Conservation (phyloP, 495 filamentous ascomycete genomes). For the Trichoderma orchidacearum region DNA sequence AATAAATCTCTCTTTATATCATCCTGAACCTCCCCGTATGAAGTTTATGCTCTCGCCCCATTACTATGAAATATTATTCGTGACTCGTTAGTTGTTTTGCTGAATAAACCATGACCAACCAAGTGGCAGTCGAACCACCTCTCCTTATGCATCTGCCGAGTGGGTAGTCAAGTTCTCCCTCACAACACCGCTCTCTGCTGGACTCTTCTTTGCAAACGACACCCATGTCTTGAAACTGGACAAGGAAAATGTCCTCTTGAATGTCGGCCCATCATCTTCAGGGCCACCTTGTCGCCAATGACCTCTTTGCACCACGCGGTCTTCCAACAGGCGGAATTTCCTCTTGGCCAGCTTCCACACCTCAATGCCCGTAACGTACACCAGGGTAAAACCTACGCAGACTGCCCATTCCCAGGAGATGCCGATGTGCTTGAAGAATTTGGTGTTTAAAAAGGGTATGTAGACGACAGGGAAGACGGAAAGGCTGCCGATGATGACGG, state of each 20-base stretch:
- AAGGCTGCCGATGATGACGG: constrained; percentile 50
- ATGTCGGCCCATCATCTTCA: constrained; percentile 17
- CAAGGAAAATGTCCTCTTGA: constrained; percentile 23
- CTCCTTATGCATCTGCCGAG: neutral
- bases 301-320: constrained; percentile 23
- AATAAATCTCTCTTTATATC: too few relatives aligned
- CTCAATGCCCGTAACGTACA: constrained; percentile 51
- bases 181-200: constrained; percentile 13
- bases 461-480: constrained; percentile 63
- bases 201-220: constrained; percentile 8
- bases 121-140: neutral
- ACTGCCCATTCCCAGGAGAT: constrained; percentile 66
- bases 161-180: neutral
- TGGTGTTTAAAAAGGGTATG: constrained; percentile 51
- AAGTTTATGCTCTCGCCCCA: too few relatives aligned
- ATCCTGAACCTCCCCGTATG: too few relatives aligned
- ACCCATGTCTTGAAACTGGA: constrained; percentile 27
- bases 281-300: constrained; percentile 23
- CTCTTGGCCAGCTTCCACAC: constrained; percentile 56
- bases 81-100: too few relatives aligned
- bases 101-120: neutral
- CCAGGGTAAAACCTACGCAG: constrained; percentile 41
- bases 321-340: constrained; percentile 24
- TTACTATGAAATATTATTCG: too few relatives aligned
- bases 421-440: constrained; percentile 61